These are phyloP conservation scores for Plasmodium ovale DNA, from an alignment of 169 alveolate species.

Conservation along the genomic window DNA sequence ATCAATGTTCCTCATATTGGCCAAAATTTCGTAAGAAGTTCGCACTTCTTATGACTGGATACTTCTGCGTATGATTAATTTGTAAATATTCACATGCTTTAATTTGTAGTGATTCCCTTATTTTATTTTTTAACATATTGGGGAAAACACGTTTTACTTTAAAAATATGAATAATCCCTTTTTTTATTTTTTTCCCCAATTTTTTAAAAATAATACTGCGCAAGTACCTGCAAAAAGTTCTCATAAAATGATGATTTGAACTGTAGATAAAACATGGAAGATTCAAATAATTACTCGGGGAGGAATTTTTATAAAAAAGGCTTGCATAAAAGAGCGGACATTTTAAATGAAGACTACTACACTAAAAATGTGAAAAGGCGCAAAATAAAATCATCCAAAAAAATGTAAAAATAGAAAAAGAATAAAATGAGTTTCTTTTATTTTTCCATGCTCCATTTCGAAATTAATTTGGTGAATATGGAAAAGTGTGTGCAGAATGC, in stretches of 20 bases:
- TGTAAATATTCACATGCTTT: no score
- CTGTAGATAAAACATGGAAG: conserved; percentile 22
- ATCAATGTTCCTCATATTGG: no score
- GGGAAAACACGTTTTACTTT: no score
- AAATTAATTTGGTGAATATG: not conserved
- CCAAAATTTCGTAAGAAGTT: no score
- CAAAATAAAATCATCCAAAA: conserved; percentile 49
- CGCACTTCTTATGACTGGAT: no score
- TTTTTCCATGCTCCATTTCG: not conserved
- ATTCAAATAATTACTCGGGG: conserved; percentile 5
- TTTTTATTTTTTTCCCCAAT: no score
- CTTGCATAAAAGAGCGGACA: conserved; percentile 37
- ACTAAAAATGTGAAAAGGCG: conserved; percentile 64
- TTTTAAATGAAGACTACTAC: conserved; percentile 69
- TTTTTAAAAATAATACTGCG: no score
- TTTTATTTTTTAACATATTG: no score
- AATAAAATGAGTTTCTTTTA: not conserved
- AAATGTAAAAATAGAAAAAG: conserved; percentile 37
- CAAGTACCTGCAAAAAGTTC: not conserved
- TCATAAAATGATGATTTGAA: conserved; percentile 20
- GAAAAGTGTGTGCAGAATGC: no score
- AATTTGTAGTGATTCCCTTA: no score
- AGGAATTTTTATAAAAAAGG: not conserved
- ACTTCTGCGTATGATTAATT: no score
- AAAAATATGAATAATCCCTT: no score